Evolutionary conservation across 1,284 basidiomycete genomes (phyloP), one percentile per base, ranked within the genome.

Genomic region (Exobasidium rhododendri): DNA sequence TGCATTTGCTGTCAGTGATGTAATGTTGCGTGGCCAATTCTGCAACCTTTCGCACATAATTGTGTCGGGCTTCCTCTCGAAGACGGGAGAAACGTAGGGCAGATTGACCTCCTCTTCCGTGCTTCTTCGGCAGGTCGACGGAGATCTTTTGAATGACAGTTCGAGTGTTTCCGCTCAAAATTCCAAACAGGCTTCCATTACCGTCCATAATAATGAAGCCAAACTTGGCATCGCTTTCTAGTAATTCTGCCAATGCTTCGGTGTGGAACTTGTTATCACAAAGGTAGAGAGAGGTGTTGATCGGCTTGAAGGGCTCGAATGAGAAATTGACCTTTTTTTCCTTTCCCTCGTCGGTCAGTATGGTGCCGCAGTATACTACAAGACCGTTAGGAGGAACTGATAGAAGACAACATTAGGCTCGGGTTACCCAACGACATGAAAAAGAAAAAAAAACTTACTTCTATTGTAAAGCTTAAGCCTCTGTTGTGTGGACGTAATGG

Each of bases 261-360:
- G 96, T 97, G 83, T 97, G 94, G 84, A 99, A 99, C 81, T 97
- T 96, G 85, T 96, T 97, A 85, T 98, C 96, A 80, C 96, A 99
- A 57, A 97, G 89, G 83, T 99, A 99, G 53, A 99, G 87, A 10
- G 77, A 79, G 24, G 94, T 98, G 82, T 97, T 98, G 84, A 98
- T 97, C 44, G 96, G 94, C 81, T 97, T 82, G 74, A 82, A 82
- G 4, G 94, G 94, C 80, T 97, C 94, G 70, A 99, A 94, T 81
- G 96, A 94, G 75, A 98, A 82, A 77, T 83, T 83, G 72, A 83
- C 82, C 82, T 97, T 97, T 85, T 97, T 97, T 83, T 98, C 94
- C 82, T 98, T 98, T 57, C 79, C 77, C 82, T 97, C 94, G 74
- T 97, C 94, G 60, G 94, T 99, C 61, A 99, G 83, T 73, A 99